Evolutionary conservation across 169 alveolate genomes (phyloP), one percentile per base, ranked within the genome.

Genomic region (Cryptosporidium tyzzeri): DNA sequence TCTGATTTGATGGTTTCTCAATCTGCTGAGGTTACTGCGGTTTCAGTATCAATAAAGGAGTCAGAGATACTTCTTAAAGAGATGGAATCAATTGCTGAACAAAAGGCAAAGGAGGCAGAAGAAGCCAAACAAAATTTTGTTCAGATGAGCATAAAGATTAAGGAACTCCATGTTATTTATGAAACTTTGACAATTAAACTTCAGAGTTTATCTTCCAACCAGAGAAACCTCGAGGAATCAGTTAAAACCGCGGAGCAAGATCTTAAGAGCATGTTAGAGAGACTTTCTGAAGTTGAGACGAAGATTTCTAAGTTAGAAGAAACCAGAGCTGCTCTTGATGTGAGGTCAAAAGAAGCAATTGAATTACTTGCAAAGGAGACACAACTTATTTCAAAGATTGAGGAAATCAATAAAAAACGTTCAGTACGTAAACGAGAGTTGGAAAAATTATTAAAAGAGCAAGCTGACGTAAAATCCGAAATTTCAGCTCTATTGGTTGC

Each of bases 271-370:
- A 41, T 80, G 45, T 33, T 59, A n/a, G 41, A 21, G 18, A 67
- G 51, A 26, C 10, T 80, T 31, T 26, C 41, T 18, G 89, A 61
- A 16, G 53, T 80, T 2, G 89, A 80, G 55, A 50, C 18, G 18
- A 80, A 53, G 45, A 62, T 62, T 14, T 12, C 68, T 21, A 33
- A 37, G 21, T 80, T 16, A 14, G 89, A 80, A 62, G 35, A 80
- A 14, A n/a, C 74, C 1, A 80, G 74, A 18, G 23, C 21, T 21
- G 50, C 71, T 41, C 71, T 62, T 41, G 89, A 80, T 8, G 68
- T 62, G 69, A 80, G 44, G 26, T 80, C 89, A 14, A 80, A 59
- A 69, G 89, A 80, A 55, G 89, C 89, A n/a, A 61, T 33, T 1
- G 80, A 62, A 5, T 41, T 80, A 26, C 50, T 80, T 3, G 75